Base-by-base conservation (phyloP, 2,329 filamentous ascomycete genomes). In the Emmonsiellopsis sp. region DNA sequence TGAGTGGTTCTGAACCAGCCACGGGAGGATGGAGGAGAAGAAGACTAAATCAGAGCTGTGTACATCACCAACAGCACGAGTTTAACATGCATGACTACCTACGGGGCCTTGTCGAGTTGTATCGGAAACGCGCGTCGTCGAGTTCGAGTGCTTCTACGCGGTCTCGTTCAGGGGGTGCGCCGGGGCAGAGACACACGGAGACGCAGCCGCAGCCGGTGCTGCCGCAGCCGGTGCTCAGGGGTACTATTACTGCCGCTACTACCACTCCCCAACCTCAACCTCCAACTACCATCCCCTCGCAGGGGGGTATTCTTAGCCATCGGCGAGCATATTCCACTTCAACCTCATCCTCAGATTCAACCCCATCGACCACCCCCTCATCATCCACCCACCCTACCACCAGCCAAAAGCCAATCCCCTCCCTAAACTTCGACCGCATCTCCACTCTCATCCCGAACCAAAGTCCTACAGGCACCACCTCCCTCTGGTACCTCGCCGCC, bases 401-500 rank as follows among this genome's bases (percentile, higher is more conserved):
- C 7, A 47, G 17, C 32, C 44, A 33, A 47, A 21, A 47, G 13
- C 5, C 44, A 7, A 36, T 11, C 6, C 3, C 37, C n/a, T 21
- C 34, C n/a, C 47, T 5, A 8, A 49, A 52, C 32, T 52, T 52
- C 33, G 40, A 14, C 27, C 40, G 40, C 42, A 14, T 52, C 33
- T n/a, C 42, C 42, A n/a, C 14, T 8, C 7, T 31, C 7, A 52
- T 52, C 4, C 49, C 49, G 4, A 34, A 31, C 42, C 42, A 44
- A 5, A 52, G 43, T 46, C 10, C 34, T 4, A 51, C 34, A 13
- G 56, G 37, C 3, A 44, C 49, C 1, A 57, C 53, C 2, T 57
- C 62, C 6, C 31, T 62, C 37, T 64, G 62, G 63, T 63, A 63
- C 45, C 53, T 65, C 14, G 53, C 63, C 31, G 58, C 58, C 1